A percentile compares a stretch with the other conserved stretches of the same genome.
These are phyloP conservation scores for Pythium folliculosum DNA, from an alignment of 352 stramenopile genomes.

Conservation along the genomic window DNA sequence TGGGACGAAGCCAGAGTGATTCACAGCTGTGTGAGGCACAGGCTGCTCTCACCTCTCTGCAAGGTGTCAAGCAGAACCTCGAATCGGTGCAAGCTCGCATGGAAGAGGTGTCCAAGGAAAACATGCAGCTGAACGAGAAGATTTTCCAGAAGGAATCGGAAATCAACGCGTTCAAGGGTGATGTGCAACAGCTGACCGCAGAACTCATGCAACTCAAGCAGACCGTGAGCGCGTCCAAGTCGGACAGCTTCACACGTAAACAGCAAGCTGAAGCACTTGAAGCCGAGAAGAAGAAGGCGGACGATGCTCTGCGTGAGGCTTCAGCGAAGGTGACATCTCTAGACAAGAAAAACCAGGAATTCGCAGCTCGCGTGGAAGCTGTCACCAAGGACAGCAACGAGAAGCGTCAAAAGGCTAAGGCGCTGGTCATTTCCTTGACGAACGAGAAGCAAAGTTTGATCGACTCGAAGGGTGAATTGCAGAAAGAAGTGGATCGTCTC, in stretches of 20 bases:
- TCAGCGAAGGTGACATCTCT: slow-evolving; percentile 41
- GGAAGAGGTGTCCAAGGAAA: slow-evolving; percentile 52
- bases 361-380: slow-evolving; percentile 38
- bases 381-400: slow-evolving; percentile 61
- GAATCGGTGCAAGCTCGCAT: slow-evolving; percentile 38
- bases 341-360: slow-evolving; percentile 63
- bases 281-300: slow-evolving; percentile 47
- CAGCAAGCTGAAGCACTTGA: slow-evolving; percentile 47
- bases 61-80: slow-evolving; percentile 46
- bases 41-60: slow-evolving; percentile 39
- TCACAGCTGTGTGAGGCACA: slow-evolving; percentile 60
- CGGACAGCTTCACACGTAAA: slow-evolving; percentile 43
- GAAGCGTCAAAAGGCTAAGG: slow-evolving; percentile 75
- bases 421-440: slow-evolving; percentile 60
- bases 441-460: slow-evolving; percentile 61
- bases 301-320: slow-evolving; percentile 39
- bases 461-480: slow-evolving; percentile 48
- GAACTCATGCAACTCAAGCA: slow-evolving; percentile 46
- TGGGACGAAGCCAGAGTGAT: slow-evolving; percentile 54
- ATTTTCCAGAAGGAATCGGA: slow-evolving; percentile 59
- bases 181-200: slow-evolving; percentile 46
- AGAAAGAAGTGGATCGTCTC: slow-evolving; percentile 70
- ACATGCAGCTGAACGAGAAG: slow-evolving; percentile 57
- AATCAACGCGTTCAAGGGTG: slow-evolving; percentile 40
- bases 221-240: slow-evolving; percentile 41